Conservation (phyloP, 177 flowering plant genomes). For the Telopea speciosissima region DNA sequence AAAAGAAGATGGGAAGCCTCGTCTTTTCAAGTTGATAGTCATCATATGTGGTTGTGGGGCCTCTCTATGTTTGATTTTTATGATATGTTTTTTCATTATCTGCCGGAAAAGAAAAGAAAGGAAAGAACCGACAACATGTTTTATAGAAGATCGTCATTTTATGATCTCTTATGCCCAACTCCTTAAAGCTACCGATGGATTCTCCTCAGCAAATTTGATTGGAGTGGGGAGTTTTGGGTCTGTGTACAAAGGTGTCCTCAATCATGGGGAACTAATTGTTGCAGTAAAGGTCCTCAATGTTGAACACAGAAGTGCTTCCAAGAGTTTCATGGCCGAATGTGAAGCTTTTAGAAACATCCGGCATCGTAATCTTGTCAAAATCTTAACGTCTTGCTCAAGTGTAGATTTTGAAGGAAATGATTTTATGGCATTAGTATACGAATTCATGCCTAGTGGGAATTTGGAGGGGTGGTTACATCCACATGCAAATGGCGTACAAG, state of each 20-base stretch:
- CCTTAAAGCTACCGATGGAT: background rate
- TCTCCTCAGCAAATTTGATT: background rate
- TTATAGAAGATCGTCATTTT: background rate
- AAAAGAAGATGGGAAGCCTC: too few species aligned
- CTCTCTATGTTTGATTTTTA: background rate
- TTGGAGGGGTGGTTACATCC: background rate
- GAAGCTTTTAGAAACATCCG: background rate
- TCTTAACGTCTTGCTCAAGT: background rate
- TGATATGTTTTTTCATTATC: too few species aligned
- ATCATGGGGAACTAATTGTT: background rate
- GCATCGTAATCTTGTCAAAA: background rate
- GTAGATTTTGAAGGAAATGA: background rate
- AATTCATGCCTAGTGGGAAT: background rate
- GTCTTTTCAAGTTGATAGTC: background rate
- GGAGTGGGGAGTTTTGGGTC: background rate
- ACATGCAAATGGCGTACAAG: background rate
- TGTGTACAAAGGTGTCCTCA: background rate
- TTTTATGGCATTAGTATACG: background rate
- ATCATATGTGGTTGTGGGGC: background rate
- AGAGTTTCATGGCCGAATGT: background rate
- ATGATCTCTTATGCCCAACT: background rate
- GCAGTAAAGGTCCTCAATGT: background rate
- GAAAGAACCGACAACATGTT: background rate
- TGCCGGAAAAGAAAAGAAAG: background rate
- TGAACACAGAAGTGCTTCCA: background rate